phyloP scores from a whole-genome alignment of 345 rosid species.

The Populus ilicifolia region DNA sequence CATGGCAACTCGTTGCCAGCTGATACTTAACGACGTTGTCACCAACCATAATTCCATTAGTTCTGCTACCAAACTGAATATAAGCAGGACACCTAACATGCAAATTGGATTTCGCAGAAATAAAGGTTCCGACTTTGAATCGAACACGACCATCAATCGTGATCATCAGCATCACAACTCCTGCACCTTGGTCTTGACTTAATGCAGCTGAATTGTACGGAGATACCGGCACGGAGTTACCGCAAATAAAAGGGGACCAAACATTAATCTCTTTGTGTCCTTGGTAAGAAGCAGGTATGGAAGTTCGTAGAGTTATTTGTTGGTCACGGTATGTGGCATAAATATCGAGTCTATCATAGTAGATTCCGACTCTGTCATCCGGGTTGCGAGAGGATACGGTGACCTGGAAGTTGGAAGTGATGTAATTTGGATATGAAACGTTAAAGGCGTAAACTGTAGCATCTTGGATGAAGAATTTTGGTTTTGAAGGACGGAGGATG shows the following conservation, averaged over 20 bases:
- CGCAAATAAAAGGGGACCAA: slow-evolving; percentile 80
- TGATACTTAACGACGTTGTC: slow-evolving; percentile 71
- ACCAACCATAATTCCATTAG: slow-evolving; percentile 49
- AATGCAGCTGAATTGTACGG: slow-evolving; percentile 60
- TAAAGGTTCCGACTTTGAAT: slow-evolving; percentile 69
- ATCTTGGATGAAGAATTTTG: slow-evolving; percentile 82
- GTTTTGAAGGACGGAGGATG: slow-evolving; percentile 76
- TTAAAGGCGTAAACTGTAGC: slow-evolving; percentile 87
- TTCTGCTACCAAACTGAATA: slow-evolving; percentile 49
- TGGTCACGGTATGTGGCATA: slow-evolving; percentile 71
- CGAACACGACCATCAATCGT: slow-evolving; percentile 81
- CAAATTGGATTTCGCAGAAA: slow-evolving; percentile 58
- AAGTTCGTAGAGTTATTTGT: slow-evolving; percentile 64
- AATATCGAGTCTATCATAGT: slow-evolving; percentile 72
- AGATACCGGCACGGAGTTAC: slow-evolving; percentile 65
- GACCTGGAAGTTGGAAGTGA: slow-evolving; percentile 74
- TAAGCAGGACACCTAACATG: slow-evolving; percentile 57
- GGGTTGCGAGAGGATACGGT: slow-evolving; percentile 80
- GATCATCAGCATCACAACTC: slow-evolving; percentile 43
- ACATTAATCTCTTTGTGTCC: slow-evolving; percentile 57
- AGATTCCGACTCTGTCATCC: slow-evolving; percentile 69
- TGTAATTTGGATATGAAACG: slow-evolving; percentile 57
- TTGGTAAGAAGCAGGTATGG: slow-evolving; percentile 50
- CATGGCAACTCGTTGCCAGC: slow-evolving; percentile 50
- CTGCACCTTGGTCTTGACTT: slow-evolving; percentile 47